Conservation (phyloP, 495 filamentous ascomycete genomes). For the Penicillium tannophilum region DNA sequence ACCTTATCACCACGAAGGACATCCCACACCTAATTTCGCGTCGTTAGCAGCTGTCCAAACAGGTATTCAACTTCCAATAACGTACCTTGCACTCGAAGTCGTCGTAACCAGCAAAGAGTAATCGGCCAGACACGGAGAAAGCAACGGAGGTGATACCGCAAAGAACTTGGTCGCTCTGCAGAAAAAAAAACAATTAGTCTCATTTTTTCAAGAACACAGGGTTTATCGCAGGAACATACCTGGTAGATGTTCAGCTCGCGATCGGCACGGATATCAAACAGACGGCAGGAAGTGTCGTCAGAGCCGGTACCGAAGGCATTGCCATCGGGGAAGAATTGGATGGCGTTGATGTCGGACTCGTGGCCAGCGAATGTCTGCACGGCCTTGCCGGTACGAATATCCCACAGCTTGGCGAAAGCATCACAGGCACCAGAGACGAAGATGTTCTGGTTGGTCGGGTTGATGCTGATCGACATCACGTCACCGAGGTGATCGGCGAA, state of each 20-base stretch:
- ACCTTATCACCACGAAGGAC: constrained; percentile 95
- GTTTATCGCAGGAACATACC: constrained; percentile 48
- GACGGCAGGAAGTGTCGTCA: constrained; percentile 94
- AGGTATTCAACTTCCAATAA: background rate
- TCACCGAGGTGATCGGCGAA: constrained; percentile 98
- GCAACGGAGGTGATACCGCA: constrained; percentile 98
- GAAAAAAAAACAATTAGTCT: constrained; percentile 21
- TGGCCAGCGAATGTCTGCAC: constrained; percentile 98
- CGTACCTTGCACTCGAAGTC: constrained; percentile 99
- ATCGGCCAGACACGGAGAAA: constrained; percentile 93
- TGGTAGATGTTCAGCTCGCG: constrained; percentile 95
- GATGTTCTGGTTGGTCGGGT: constrained; percentile 94
- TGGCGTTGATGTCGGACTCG: constrained; percentile 98
- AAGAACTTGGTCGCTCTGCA: constrained; percentile 91
- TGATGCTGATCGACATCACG: constrained; percentile 99
- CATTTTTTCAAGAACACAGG: background rate
- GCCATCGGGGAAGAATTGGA: constrained; percentile 98
- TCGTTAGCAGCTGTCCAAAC: constrained; percentile 20
- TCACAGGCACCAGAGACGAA: constrained; percentile 99
- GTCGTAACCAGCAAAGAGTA: constrained; percentile 97
- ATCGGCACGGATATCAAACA: constrained; percentile 97
- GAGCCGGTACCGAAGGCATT: constrained; percentile 98
- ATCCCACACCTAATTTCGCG: constrained; percentile 81
- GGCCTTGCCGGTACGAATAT: constrained; percentile 97
- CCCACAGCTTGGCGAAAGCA: constrained; percentile 98